Evolutionary conservation across 768 basidiomycete species (phyloP).

Genomic region (Galerina sulciceps): DNA sequence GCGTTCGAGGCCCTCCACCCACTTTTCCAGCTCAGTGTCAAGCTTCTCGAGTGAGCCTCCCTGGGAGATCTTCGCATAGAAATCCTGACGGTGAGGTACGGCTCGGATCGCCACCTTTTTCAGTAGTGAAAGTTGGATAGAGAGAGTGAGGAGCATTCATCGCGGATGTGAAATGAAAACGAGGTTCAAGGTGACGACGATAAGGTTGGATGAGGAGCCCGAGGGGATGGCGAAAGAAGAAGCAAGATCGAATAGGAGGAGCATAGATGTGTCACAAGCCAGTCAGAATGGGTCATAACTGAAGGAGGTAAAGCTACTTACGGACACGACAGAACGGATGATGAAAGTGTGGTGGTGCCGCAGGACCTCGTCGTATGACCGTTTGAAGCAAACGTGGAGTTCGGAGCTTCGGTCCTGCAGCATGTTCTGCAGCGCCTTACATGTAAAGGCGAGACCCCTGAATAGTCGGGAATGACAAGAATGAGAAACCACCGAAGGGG

Average conservation of each 20-base stretch:
- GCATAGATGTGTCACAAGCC: background rate
- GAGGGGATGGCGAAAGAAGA: background rate
- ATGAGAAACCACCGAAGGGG: background rate
- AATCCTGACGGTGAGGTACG: conserved; percentile 63
- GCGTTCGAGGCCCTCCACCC: conserved; percentile 62
- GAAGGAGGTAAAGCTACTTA: conserved; percentile 35
- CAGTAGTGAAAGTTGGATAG: background rate
- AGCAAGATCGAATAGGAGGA: background rate
- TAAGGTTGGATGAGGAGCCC: background rate
- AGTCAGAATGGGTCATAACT: background rate
- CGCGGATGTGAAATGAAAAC: background rate
- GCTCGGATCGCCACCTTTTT: conserved; percentile 59
- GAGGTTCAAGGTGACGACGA: background rate
- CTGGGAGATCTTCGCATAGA: conserved; percentile 65
- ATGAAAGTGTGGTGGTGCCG: conserved; percentile 69
- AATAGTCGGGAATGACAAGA: background rate
- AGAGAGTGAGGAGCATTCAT: background rate
- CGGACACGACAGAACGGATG: conserved; percentile 66
- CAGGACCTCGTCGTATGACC: conserved; percentile 71
- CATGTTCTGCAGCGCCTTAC: conserved; percentile 68
- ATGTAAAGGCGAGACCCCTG: conserved; percentile 73
- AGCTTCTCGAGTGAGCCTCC: conserved; percentile 61
- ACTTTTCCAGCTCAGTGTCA: conserved; percentile 54
- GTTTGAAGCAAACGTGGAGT: conserved; percentile 70
- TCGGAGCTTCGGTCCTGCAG: conserved; percentile 57